Evolutionary conservation across 306 rosid species (phyloP), one percentile per base, ranked within the genome.

Genomic region (Hippophae gyantsensis): DNA sequence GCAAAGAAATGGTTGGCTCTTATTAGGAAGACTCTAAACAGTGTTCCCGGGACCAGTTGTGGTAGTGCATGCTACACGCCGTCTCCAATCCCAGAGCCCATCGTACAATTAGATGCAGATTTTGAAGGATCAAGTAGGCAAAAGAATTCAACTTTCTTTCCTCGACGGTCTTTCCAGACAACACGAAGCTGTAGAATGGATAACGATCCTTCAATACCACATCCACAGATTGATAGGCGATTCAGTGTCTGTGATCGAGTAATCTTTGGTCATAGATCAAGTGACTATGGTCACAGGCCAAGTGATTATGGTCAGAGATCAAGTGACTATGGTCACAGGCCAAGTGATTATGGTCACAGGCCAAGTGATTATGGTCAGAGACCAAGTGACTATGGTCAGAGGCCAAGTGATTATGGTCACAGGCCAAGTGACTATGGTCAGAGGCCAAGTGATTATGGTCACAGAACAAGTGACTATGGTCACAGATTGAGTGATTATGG

Each of bases 1-100:
- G 99, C 99, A 57, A 93, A 93, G 75, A 93, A 93, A 68, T 93
- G 99, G 99, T 60, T 78, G 79, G 83, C 99, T 75, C 90, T 93
- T 51, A 93, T 93, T 45, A 79, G 97, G 56, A 93, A 77, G 69
- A 82, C 95, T 48, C 82, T 93, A 40, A 93, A 89, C 81, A 84
- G 84, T 74, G 89, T 93, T 66, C 99, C 99, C 1, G 99, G 99
- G 43, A 77, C 85, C 40, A 93, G 97, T 42, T 89, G 94, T 48
- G 75, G 81, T 11, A 66, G 78, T 61, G 94, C 73, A 11, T 93
- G 85, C 60, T 89, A 93, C 73, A 86, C 99, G 6, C 95, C 99
- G 27, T 93, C 99, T 69, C 99, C 99, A 45, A 89, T 89, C 61
- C 99, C 95, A 4, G 77, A 79, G 58, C 99, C 99, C 6, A 75